These are phyloP conservation scores for Coccomyxa sp. DNA, from an alignment of 139 green algal genomes.

Conservation along the genomic window DNA sequence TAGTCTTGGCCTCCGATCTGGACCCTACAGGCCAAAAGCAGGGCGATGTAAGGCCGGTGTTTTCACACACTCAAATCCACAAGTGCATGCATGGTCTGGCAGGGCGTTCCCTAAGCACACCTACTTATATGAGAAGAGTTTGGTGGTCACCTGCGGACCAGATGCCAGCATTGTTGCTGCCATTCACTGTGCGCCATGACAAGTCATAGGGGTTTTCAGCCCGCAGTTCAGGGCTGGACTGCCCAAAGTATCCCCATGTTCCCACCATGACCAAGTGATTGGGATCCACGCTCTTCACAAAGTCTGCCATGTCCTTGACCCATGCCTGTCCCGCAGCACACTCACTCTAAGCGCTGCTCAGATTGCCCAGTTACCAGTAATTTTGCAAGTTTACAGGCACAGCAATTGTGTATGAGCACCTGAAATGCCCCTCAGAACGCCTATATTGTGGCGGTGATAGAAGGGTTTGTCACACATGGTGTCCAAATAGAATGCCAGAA, in stretches of 20 bases:
- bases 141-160: neutral
- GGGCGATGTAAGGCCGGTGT: neutral
- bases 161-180: neutral
- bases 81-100: neutral
- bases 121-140: neutral
- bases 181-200: neutral
- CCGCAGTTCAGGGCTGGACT: constrained; percentile 4
- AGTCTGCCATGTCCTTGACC: constrained; percentile 15
- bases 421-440: neutral
- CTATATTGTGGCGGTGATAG: neutral
- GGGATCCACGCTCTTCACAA: constrained; percentile 28
- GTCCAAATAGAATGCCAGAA: neutral
- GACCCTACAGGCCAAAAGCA: neutral
- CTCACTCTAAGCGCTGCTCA: neutral
- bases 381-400: neutral
- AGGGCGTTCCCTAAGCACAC: neutral
- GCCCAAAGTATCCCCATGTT: constrained; percentile 32
- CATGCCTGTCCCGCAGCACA: neutral
- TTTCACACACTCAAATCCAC: neutral
- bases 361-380: neutral
- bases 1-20: neutral
- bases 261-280: constrained; percentile 47
- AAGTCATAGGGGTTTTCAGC: neutral
- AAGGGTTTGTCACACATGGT: neutral
- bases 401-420: neutral